phyloP scores from a whole-genome alignment of 73 alveolate species.

The Blepharisma japonicum region DNA sequence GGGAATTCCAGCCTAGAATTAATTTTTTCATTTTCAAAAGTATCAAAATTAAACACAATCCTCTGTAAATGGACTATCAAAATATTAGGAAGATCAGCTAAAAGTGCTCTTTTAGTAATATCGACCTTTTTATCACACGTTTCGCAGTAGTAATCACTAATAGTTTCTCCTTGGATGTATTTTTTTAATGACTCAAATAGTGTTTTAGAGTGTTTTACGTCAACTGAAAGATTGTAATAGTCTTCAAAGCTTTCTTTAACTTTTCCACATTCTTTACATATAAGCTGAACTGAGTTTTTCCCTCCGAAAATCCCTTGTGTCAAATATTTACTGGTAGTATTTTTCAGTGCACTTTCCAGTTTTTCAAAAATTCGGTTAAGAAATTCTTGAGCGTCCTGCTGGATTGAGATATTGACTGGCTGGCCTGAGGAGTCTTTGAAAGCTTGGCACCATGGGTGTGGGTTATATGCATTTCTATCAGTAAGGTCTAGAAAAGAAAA shows the following conservation, averaged over 20 bases:
- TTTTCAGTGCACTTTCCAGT: conserved; percentile 83
- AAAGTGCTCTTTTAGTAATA: conserved; percentile 77
- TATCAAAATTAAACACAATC: conserved; percentile 90
- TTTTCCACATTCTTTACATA: conserved; percentile 82
- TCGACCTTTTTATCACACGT: conserved; percentile 90
- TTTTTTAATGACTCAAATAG: conserved; percentile 83
- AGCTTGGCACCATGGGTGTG: conserved; percentile 86
- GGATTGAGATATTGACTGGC: conserved; percentile 91
- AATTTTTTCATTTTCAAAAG: conserved; percentile 86
- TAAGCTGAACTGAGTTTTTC: conserved; percentile 76
- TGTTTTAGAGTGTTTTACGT: conserved; percentile 84
- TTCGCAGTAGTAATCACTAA: conserved; percentile 90
- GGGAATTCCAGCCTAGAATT: conserved; percentile 97
- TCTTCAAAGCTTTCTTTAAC: conserved; percentile 75
- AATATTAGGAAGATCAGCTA: conserved; percentile 92
- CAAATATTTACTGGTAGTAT: conserved; percentile 80
- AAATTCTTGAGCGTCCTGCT: conserved; percentile 97
- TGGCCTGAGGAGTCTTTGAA: conserved; percentile 95
- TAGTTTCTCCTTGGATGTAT: conserved; percentile 78
- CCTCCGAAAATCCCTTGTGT: conserved; percentile 94
- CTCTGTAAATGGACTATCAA: conserved; percentile 92
- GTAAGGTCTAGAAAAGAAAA: conserved; percentile 87
- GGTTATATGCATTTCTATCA: conserved; percentile 91
- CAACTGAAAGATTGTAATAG: conserved; percentile 84
- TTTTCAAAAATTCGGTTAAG: conserved; percentile 91